Evolutionary conservation across 2,329 filamentous ascomycete species (phyloP).

Genomic region (Diplodia mutila): DNA sequence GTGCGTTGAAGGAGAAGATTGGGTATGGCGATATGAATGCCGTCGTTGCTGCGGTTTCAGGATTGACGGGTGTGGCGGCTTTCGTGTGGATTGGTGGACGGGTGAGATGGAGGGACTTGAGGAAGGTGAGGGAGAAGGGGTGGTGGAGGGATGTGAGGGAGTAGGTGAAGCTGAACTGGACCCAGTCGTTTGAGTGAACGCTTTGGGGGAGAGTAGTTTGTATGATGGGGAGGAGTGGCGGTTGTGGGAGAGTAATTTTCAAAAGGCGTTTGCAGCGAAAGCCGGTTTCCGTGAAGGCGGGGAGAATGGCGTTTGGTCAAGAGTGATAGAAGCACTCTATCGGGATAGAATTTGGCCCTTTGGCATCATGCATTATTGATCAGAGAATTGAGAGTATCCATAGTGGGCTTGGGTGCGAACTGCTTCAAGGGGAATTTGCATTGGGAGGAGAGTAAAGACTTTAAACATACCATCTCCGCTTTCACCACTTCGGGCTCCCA

Average conservation of each 20-base stretch:
- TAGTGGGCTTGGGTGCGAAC: too few relatives aligned
- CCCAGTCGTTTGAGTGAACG: background rate
- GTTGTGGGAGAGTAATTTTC: background rate
- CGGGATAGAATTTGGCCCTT: background rate
- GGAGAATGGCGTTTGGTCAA: background rate
- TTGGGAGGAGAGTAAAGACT: background rate
- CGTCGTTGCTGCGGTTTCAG: conserved; percentile 51
- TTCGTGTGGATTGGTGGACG: conserved; percentile 32
- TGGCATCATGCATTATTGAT: background rate
- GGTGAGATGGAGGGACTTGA: background rate
- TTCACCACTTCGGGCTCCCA: background rate
- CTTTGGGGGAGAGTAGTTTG: background rate
- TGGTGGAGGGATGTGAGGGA: background rate
- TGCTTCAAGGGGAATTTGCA: background rate
- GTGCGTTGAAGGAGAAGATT: conserved; percentile 54
- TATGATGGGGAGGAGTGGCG: background rate
- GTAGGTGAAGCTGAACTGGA: too few relatives aligned
- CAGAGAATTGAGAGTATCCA: background rate
- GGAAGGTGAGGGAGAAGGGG: background rate
- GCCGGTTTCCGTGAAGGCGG: too few relatives aligned
- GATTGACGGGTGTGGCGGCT: conserved; percentile 43
- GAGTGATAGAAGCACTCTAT: background rate
- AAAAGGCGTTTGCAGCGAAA: background rate
- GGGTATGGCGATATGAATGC: conserved; percentile 64
- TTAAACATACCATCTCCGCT: background rate